Percentiles rank a stretch among this genome's conserved stretches.
phyloP scores from a whole-genome alignment of 2,329 filamentous ascomycete species.

The Tolypocladium tropicale region DNA sequence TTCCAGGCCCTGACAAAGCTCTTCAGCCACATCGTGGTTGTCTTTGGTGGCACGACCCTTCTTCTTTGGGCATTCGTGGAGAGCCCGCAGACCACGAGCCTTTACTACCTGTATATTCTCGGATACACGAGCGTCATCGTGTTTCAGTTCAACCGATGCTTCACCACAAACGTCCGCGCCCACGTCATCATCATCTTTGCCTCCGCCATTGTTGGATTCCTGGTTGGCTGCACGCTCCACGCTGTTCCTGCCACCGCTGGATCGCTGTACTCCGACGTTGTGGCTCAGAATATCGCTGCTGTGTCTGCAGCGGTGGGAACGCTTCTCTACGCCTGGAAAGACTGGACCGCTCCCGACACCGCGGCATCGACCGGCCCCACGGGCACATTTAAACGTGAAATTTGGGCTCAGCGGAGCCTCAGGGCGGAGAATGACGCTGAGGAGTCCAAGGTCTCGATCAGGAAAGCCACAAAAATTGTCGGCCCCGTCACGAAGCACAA shows the following conservation, averaged over 20 bases:
- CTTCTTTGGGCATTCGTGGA: constrained; percentile 24
- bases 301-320: constrained; percentile 20
- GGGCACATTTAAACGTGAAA: neutral
- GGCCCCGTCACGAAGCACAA: constrained; percentile 2
- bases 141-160: constrained; percentile 30
- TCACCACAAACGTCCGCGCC: constrained; percentile 22
- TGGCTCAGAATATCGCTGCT: constrained; percentile 20
- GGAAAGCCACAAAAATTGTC: neutral
- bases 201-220: constrained; percentile 19
- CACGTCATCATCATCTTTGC: constrained; percentile 23
- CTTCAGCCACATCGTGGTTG: constrained; percentile 16
- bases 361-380: neutral
- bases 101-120: constrained; percentile 23
- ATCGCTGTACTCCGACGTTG: constrained; percentile 20
- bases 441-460: neutral
- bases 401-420: constrained; percentile 6
- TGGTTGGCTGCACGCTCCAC: constrained; percentile 20
- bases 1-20: constrained; percentile 17
- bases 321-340: constrained; percentile 18
- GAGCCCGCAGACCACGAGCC: constrained; percentile 15
- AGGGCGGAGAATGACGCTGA: constrained; percentile 1
- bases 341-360: constrained; percentile 6
- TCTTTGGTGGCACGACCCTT: constrained; percentile 21
- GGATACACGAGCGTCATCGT: constrained; percentile 25
- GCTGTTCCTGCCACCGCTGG: constrained; percentile 14